phyloP scores from a whole-genome alignment of 192 early-diverging fungal genomes.

The Rhizoclosmatium sp. region DNA sequence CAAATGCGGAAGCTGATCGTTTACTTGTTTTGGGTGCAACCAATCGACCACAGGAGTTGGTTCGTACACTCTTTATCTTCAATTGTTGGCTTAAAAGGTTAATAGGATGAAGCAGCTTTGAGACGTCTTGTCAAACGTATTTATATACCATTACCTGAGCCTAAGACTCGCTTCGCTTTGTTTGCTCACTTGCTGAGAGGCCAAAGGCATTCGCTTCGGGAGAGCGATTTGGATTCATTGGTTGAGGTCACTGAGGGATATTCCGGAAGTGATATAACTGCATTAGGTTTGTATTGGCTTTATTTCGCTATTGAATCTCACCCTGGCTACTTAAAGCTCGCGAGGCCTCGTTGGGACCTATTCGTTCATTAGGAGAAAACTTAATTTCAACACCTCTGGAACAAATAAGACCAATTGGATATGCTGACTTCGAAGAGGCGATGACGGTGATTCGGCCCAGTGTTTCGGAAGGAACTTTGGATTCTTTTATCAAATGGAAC shows the following conservation, averaged over 20 bases:
- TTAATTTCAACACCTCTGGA: constrained; percentile 48
- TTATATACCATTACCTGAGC: constrained; percentile 66
- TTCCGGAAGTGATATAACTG: constrained; percentile 61
- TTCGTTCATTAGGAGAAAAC: constrained; percentile 54
- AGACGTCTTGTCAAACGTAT: constrained; percentile 62
- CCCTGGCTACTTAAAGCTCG: constrained; percentile 42
- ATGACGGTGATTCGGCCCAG: constrained; percentile 52
- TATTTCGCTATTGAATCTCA: not conserved
- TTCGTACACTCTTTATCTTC: constrained; percentile 46
- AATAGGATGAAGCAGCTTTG: constrained; percentile 60
- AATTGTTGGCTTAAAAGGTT: constrained; percentile 5
- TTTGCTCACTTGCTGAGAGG: constrained; percentile 47
- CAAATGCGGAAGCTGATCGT: constrained; percentile 44
- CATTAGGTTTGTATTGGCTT: constrained; percentile 44
- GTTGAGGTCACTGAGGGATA: constrained; percentile 54
- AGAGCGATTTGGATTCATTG: constrained; percentile 42
- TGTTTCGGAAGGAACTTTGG: constrained; percentile 45
- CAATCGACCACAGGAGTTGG: constrained; percentile 64
- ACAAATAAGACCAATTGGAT: constrained; percentile 49
- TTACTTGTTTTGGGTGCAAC: constrained; percentile 64
- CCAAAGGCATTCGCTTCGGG: constrained; percentile 47
- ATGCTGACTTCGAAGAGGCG: constrained; percentile 50
- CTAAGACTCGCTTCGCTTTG: constrained; percentile 50
- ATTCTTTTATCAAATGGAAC: constrained; percentile 56
- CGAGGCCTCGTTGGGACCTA: constrained; percentile 62